These are phyloP conservation scores for Sphaerulina musiva DNA, from an alignment of 2,329 filamentous ascomycete genomes.

Conservation along the genomic window DNA sequence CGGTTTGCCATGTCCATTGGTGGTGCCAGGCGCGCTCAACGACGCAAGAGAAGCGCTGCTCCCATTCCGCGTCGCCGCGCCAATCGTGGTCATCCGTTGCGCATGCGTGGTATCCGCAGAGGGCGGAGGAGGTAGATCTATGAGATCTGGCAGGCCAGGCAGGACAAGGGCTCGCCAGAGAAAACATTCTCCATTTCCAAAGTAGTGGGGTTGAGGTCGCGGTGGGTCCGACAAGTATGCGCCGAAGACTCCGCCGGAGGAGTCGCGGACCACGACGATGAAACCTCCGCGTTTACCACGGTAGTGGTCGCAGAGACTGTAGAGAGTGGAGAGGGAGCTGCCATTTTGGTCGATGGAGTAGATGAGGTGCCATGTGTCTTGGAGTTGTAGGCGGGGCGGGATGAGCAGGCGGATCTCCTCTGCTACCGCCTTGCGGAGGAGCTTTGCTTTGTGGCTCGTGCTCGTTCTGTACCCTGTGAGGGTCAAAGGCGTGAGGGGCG, in stretches of 20 bases:
- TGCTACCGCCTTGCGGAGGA: slow-evolving; percentile 68
- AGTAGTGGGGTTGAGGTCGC: slow-evolving; percentile 75
- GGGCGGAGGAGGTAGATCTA: slow-evolving; percentile 62
- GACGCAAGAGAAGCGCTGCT: slow-evolving; percentile 27
- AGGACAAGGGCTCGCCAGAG: slow-evolving; percentile 72
- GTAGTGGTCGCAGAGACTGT: slow-evolving; percentile 66
- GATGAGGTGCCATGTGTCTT: slow-evolving; percentile 76
- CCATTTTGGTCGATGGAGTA: slow-evolving; percentile 93
- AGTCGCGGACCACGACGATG: slow-evolving; percentile 79
- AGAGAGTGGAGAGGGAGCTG: slow-evolving; percentile 77
- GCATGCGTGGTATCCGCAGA: slow-evolving; percentile 58
- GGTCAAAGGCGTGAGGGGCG: slow-evolving; percentile 74
- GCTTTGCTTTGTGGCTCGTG: slow-evolving; percentile 54
- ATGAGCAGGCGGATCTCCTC: slow-evolving; percentile 90
- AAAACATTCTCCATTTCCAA: slow-evolving; percentile 93
- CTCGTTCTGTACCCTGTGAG: slow-evolving; percentile 59
- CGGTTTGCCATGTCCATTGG: slow-evolving; percentile 19
- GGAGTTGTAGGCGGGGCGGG: slow-evolving; percentile 77
- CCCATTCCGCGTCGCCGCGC: slow-evolving; percentile 20
- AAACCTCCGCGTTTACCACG: slow-evolving; percentile 70
- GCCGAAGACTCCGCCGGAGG: slow-evolving; percentile 72
- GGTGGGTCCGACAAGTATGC: slow-evolving; percentile 89
- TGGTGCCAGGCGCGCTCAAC: slow-evolving; percentile 19
- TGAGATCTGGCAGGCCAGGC: slow-evolving; percentile 47
- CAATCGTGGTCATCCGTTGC: slow-evolving; percentile 55